A percentile compares a stretch with the other conserved stretches of the same genome.
Conservation (phyloP, 202 grass and related monocot genomes). For the Zoysia matrella region DNA sequence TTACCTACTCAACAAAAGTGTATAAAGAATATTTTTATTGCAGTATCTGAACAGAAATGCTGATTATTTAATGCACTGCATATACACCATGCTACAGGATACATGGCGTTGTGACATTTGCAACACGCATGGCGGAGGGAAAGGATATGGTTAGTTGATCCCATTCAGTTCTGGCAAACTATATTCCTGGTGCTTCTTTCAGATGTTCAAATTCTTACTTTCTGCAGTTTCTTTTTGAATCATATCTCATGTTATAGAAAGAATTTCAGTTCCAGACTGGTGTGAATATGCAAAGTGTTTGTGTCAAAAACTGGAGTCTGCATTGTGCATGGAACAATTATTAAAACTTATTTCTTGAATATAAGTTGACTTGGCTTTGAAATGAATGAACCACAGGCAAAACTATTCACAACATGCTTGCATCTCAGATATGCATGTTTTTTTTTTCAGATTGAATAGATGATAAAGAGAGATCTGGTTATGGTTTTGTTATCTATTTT, state of each 20-base stretch:
- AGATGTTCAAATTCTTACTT: slow-evolving; percentile 23
- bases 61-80: slow-evolving; percentile 28
- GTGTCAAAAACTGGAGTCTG: not conserved
- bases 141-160: slow-evolving; percentile 92
- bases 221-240: slow-evolving; percentile 22
- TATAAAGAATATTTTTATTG: slow-evolving; percentile 38
- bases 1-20: slow-evolving; percentile 31
- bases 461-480: slow-evolving; percentile 14
- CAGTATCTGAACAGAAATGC: slow-evolving; percentile 15
- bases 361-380: slow-evolving; percentile 12
- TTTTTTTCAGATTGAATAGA: slow-evolving; percentile 16
- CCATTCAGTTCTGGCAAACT: slow-evolving; percentile 23
- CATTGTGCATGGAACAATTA: slow-evolving; percentile 7
- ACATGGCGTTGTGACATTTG: slow-evolving; percentile 50
- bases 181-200: slow-evolving; percentile 28
- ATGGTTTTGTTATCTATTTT: slow-evolving; percentile 18
- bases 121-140: slow-evolving; percentile 59
- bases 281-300: not conserved
- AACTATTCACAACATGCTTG: not conserved
- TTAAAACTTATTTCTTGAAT: slow-evolving; percentile 8
- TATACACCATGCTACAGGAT: slow-evolving; percentile 51
- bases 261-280: not conserved
- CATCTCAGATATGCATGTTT: not conserved
- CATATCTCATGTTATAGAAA: slow-evolving; percentile 27
- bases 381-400: slow-evolving; percentile 20